Percentiles rank a stretch among this genome's conserved stretches.
Evolutionary conservation across 768 basidiomycete genomes (phyloP).

Genomic region (Trametes coccinea): DNA sequence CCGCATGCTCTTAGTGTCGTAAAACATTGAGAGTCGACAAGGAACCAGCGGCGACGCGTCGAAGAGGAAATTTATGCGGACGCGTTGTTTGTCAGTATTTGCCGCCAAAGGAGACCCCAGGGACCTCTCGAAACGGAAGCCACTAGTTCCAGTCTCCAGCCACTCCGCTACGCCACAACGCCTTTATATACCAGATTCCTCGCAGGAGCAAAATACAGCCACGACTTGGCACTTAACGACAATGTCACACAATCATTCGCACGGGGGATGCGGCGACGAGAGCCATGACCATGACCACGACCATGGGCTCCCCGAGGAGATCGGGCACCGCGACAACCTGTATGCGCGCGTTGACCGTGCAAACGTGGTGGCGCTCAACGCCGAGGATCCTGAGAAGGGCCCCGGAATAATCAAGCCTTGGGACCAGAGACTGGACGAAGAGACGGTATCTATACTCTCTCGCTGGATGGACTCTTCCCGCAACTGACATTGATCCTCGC

Average conservation of each 20-base stretch:
- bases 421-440: slow-evolving; percentile 74
- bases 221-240: background rate
- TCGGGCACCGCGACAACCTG: slow-evolving; percentile 68
- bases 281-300: slow-evolving; percentile 53
- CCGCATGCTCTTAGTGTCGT: too few species aligned
- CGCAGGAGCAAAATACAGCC: background rate
- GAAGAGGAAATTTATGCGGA: background rate
- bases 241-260: slow-evolving; percentile 58
- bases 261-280: slow-evolving; percentile 60
- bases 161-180: slow-evolving; percentile 2
- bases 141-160: background rate
- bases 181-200: background rate
- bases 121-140: background rate
- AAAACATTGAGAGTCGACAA: too few species aligned
- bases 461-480: slow-evolving; percentile 4
- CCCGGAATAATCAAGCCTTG: slow-evolving; percentile 82
- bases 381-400: slow-evolving; percentile 44
- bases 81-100: slow-evolving; percentile 11
- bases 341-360: slow-evolving; percentile 73
- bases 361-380: slow-evolving; percentile 83
- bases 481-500: background rate
- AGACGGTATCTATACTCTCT: slow-evolving; percentile 45
- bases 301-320: slow-evolving; percentile 41
- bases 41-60: background rate
- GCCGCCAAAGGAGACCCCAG: background rate